Evolutionary conservation across 2,329 filamentous ascomycete species (phyloP), one percentile per base, ranked within the genome.

Genomic region (Trichoderma brevicompactum): DNA sequence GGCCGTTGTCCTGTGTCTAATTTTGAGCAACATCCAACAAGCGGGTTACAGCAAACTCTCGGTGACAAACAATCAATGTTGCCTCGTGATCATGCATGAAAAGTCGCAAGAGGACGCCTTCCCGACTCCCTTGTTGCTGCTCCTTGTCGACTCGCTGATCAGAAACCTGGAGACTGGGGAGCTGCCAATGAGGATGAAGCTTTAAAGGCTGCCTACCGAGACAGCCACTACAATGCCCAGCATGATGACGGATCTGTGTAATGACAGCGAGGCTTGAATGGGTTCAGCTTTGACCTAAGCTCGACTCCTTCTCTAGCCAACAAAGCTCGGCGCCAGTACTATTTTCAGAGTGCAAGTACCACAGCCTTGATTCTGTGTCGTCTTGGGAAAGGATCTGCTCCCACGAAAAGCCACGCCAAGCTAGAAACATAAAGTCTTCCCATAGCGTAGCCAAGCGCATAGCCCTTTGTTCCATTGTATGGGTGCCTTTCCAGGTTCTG

Each of bases 301-400:
- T 50, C 19, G 15, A 19, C 1, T 28, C 40, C 9, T 41, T 43
- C 32, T 55, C 2, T 19, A 49, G 13, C 19, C 50, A 34, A 34
- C 38, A 34, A 48, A 44, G 15, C 10, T 56, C 56, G 41, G 5
- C 44, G 36, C 43, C 61, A 48, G 41, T 34, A 10, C 10, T 34
- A 50, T 38, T 28, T 10, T n/a, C 36, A 34, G 10, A 23, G 8
- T 32, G 4, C n/a, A 13, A 46, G 50, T 32, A 28, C 8, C 23
- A 23, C 34, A 41, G 41, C 44, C 52, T 41, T 34, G 17, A 28
- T 56, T 55, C n/a, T 56, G 28, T 52, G 40, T 56, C 61, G 13
- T 38, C 17, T 2, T 15, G n/a, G 23, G 46, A 23, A 56, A 19
- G 43, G 49, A 19, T 50, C 36, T 55, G 19, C 41, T 54, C 38